phyloP scores from a whole-genome alignment of 2,329 filamentous ascomycete species.

The Pseudodiploospora longispora region DNA sequence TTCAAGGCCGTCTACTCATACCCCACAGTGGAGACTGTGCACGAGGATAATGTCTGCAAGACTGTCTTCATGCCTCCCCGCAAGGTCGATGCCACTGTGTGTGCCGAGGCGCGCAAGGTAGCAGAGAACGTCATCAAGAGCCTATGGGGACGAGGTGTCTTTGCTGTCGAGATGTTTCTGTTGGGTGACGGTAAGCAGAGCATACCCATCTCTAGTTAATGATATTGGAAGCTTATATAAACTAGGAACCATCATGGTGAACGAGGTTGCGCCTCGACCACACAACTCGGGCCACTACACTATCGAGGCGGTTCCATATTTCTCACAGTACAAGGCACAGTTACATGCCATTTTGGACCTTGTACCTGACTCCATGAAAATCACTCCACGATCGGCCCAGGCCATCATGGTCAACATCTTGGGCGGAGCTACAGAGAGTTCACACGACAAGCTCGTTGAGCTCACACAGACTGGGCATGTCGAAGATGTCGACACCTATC shows the following conservation, averaged over 20 bases:
- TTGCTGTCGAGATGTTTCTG: slow-evolving; percentile 94
- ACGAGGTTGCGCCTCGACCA: slow-evolving; percentile 73
- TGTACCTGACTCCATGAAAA: slow-evolving; percentile 42
- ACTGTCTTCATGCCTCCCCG: slow-evolving; percentile 82
- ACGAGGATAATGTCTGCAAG: slow-evolving; percentile 93
- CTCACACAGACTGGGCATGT: slow-evolving; percentile 36
- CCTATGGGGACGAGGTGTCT: slow-evolving; percentile 84
- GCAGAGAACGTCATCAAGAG: slow-evolving; percentile 71
- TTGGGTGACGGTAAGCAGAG: slow-evolving; percentile 51
- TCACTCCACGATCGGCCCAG: slow-evolving; percentile 51
- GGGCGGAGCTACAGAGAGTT: slow-evolving; percentile 56
- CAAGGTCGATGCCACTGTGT: slow-evolving; percentile 52
- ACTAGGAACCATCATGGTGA: slow-evolving; percentile 59
- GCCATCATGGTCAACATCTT: slow-evolving; percentile 78
- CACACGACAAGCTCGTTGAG: slow-evolving; percentile 47
- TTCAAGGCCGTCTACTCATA: slow-evolving; percentile 57
- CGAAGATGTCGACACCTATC: slow-evolving; percentile 41
- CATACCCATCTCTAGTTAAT: not conserved
- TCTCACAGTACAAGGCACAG: slow-evolving; percentile 89
- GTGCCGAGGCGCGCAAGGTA: slow-evolving; percentile 61
- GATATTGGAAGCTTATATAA: not conserved
- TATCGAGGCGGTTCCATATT: slow-evolving; percentile 79
- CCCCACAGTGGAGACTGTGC: slow-evolving; percentile 86
- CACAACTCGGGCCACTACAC: slow-evolving; percentile 96
- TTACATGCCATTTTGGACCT: slow-evolving; percentile 70